Percentiles rank a stretch among this genome's conserved stretches.
Conservation (phyloP, 805 yeast species). For the Monosporozyma unispora region DNA sequence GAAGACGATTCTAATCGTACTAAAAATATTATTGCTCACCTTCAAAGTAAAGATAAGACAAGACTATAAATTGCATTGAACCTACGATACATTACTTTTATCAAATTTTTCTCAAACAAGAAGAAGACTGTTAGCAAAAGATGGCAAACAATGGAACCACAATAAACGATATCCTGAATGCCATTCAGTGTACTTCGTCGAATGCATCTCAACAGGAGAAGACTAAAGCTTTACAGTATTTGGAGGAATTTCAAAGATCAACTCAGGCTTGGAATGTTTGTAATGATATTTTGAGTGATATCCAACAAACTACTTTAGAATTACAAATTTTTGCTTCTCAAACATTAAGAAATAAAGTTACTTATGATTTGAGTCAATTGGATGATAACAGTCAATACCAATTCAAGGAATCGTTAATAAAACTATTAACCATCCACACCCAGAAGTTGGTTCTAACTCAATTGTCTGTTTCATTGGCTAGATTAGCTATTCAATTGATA, state of each 20-base stretch:
- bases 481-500: conserved; percentile 67
- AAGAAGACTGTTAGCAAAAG: neutral
- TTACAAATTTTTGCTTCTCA: conserved; percentile 81
- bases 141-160: neutral
- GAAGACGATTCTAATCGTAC: neutral
- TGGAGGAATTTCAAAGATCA: conserved; percentile 79
- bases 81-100: neutral
- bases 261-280: conserved; percentile 70
- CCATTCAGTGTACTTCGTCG: conserved; percentile 26
- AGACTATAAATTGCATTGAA: neutral
- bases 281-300: conserved; percentile 41
- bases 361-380: conserved; percentile 76
- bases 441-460: conserved; percentile 69
- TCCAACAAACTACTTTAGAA: conserved; percentile 37
- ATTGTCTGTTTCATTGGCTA: conserved; percentile 71
- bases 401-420: conserved; percentile 61
- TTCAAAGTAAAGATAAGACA: neutral
- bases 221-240: conserved; percentile 40
- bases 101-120: neutral
- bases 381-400: conserved; percentile 44
- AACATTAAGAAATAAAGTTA: conserved; percentile 74
- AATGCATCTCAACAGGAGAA: conserved; percentile 26
- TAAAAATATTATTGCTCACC: neutral
- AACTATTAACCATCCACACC: conserved; percentile 38
- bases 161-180: conserved; percentile 15